phyloP scores from a whole-genome alignment of 202 grass and related monocot genomes.

The Dendrocalamus latiflorus region DNA sequence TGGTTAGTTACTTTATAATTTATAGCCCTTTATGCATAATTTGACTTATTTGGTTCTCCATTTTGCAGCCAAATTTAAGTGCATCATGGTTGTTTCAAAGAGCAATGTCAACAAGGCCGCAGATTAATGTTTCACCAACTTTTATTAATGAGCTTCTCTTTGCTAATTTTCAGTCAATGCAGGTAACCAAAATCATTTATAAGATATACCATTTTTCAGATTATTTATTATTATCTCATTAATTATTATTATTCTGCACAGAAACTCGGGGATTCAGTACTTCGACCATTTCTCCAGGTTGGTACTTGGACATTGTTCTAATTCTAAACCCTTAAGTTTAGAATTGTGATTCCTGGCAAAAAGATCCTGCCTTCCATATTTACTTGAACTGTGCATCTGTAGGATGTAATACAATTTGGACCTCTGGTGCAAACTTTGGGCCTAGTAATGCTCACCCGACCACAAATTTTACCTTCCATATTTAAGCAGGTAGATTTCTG shows the following conservation, averaged over 20 bases:
- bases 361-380: not conserved
- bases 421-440: slow-evolving; percentile 82
- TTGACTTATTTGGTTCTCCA: slow-evolving; percentile 8
- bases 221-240: slow-evolving; percentile 16
- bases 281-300: slow-evolving; percentile 93
- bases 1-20: slow-evolving; percentile 48
- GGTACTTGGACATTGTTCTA: slow-evolving; percentile 8
- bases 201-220: slow-evolving; percentile 19
- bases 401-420: slow-evolving; percentile 98
- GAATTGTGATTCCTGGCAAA: not conserved
- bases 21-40: not conserved
- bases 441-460: slow-evolving; percentile 63
- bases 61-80: slow-evolving; percentile 85
- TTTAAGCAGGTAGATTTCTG: slow-evolving; percentile 65
- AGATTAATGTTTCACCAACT: slow-evolving; percentile 55
- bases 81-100: slow-evolving; percentile 95
- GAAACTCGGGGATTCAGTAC: slow-evolving; percentile 59
- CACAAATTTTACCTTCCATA: slow-evolving; percentile 85
- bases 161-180: slow-evolving; percentile 88
- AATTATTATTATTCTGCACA: slow-evolving; percentile 7
- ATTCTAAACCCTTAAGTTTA: not conserved
- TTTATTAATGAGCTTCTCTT: slow-evolving; percentile 95
- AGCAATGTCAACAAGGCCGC: slow-evolving; percentile 79
- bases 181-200: slow-evolving; percentile 39
- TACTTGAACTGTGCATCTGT: slow-evolving; percentile 8